A percentile compares a stretch with the other conserved stretches of the same genome.
Evolutionary conservation across 495 filamentous ascomycete species (phyloP).

Genomic region (Astrothelium subdiscretum): DNA sequence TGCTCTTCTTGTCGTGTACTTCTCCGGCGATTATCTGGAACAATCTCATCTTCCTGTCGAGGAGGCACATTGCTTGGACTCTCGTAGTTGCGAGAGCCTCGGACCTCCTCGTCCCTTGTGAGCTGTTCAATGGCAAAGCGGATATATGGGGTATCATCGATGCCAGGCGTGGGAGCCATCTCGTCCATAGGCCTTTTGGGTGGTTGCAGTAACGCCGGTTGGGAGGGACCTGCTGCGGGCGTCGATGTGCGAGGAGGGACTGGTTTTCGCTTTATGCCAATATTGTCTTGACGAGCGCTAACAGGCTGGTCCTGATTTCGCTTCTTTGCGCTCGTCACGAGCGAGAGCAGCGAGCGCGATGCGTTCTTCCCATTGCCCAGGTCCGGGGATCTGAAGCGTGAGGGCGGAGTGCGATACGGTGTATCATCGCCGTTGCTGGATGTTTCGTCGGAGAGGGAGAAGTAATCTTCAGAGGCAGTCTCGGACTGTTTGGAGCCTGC

Average conservation of each 20-base stretch:
- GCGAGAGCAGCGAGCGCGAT: background rate
- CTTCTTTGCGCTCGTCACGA: background rate
- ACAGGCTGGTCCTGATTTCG: background rate
- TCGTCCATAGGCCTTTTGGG: constrained; percentile 21
- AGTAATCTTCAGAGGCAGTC: constrained; percentile 57
- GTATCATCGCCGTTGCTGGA: constrained; percentile 37
- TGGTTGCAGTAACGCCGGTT: background rate
- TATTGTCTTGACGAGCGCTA: background rate
- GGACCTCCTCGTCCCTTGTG: constrained; percentile 50
- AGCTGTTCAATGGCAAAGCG: constrained; percentile 64
- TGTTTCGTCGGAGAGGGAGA: constrained; percentile 45
- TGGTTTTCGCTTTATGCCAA: constrained; percentile 14
- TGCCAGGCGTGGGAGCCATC: constrained; percentile 46
- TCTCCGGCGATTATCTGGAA: constrained; percentile 6
- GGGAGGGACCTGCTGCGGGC: background rate
- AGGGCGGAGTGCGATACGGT: constrained; percentile 36
- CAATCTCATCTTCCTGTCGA: background rate
- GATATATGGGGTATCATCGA: constrained; percentile 59
- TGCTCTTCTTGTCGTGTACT: background rate
- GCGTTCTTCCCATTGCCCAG: constrained; percentile 14
- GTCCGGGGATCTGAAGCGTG: constrained; percentile 20
- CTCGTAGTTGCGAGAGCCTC: constrained; percentile 10
- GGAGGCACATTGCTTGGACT: background rate
- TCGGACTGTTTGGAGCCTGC: constrained; percentile 47
- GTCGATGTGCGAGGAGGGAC: constrained; percentile 2